A percentile compares a stretch with the other conserved stretches of the same genome.
These are phyloP conservation scores for Colletotrichum tropicale DNA, from an alignment of 2,329 filamentous ascomycete species.

Conservation along the genomic window DNA sequence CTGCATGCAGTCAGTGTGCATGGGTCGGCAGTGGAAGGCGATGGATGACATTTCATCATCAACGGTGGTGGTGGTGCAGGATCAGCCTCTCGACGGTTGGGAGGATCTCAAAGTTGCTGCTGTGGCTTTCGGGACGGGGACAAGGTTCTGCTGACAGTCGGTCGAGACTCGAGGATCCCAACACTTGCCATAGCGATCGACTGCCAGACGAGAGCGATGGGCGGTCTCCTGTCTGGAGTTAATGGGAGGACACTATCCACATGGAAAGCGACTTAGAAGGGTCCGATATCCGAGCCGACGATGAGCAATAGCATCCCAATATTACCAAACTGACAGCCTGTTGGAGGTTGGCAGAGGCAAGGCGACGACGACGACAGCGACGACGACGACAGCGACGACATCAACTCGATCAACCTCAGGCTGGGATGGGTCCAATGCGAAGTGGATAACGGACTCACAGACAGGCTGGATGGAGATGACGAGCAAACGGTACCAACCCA, in stretches of 20 bases:
- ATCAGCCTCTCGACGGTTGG: neutral
- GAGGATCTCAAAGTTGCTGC: neutral
- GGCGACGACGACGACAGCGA: neutral
- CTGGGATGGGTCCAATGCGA: neutral
- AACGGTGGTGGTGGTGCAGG: neutral
- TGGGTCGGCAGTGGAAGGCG: conserved; percentile 3
- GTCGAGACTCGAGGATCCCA: neutral
- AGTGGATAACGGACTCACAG: neutral
- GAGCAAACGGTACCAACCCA: neutral
- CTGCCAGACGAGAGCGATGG: neutral
- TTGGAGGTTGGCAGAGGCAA: neutral
- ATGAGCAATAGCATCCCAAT: neutral
- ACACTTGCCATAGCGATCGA: neutral
- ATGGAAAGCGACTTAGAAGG: neutral
- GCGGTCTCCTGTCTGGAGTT: neutral
- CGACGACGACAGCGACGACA: neutral
- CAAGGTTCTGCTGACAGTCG: neutral
- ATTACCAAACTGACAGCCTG: neutral
- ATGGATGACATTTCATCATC: neutral
- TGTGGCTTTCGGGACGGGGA: neutral
- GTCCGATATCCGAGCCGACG: neutral
- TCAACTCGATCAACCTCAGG: neutral
- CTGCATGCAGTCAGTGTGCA: conserved; percentile 4
- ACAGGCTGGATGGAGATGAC: neutral
- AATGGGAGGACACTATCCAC: neutral